Base-by-base conservation (phyloP, 139 green algal species). In the Tetraselmis striata region DNA sequence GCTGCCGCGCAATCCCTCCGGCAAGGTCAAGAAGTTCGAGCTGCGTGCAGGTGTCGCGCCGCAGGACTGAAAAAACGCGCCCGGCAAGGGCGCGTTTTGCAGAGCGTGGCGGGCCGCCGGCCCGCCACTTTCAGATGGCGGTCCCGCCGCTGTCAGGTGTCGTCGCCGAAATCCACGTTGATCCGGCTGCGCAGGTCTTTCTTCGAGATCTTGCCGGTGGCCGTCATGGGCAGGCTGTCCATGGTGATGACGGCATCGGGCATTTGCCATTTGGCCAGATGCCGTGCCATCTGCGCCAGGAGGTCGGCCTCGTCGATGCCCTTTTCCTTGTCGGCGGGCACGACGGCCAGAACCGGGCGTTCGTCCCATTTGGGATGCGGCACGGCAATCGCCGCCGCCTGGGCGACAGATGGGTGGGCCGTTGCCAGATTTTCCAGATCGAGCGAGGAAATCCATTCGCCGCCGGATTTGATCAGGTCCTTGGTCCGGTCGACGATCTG, bases 381-480 rank as follows among this genome's bases (percentile, higher is more conserved):
- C 23, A 94, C 87, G 32, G 82, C 93, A 29, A 95, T 89, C 78
- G 94, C 91, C 0, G 92, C 92, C 18, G 93, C 92, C 85, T 95
- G 91, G 24, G 84, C 59, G 24, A 95, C 92, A 67, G 88, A 81
- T 0, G 90, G 77, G 78, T 92, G 87, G 0, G 86, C 84, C 27
- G 87, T 81, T 11, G 87, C 88, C 0, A 81, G 81, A n/a, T 92
- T 93, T 81, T 95, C 92, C 25, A 95, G 83, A 28, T 90, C 83
- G 23, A 95, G 89, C 29, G 31, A 84, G 79, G 76, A 86, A 75
- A 95, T 93, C 91, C 91, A 95, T 83, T 95, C 92, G 2, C 92
- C 92, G 1, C 92, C 92, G 27, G 32, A 87, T 80, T 97, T 97
- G 81, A 98, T 94, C 11, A 97, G 90, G 82, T 98, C 94, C 82